Base-by-base conservation (phyloP, 2,329 filamentous ascomycete species). In the Aspergillus vadensis region DNA sequence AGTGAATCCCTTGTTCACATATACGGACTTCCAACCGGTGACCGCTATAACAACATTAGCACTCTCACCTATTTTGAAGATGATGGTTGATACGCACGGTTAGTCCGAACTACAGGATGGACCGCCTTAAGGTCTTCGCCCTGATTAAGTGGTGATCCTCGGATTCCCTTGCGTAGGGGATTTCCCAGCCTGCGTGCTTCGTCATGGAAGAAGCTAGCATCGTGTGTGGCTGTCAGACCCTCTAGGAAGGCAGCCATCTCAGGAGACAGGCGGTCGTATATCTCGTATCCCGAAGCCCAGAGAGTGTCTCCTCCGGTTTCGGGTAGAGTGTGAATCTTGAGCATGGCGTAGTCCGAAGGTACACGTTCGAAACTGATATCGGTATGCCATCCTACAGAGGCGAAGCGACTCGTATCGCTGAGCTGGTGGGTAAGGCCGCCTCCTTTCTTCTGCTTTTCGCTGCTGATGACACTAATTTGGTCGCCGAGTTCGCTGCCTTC, bases 291-390 rank as follows among this genome's bases (percentile, higher is more conserved):
- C 1, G 85, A 87, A 0, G 86, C 87, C 86, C 86, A 90, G 4
- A 90, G 80, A 0, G 87, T 88, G 70, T 88, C 84, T 44, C 85
- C 81, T 5, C 85, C 85, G 0, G 82, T 85, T 52, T 78, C 76
- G 0, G 85, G 86, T 0, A 88, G 74, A 43, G 84, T 76, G 6
- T 81, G 81, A 2, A 88, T 76, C 54, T 85, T 82, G 23, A 90
- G 76, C 6, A 84, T 79, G 0, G 86, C 81, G 66, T 90, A 90
- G 71, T 90, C 87, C 7, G 82, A 82, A 0, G 88, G 87, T 2
- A 86, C 77, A 0, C 82, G 83, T 75, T 90, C 88, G 61, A 88
- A 90, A 0, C 83, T 83, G 65, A 89, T 88, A 63, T 90, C 87
- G 0, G 82, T 83, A 65, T 85, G 82, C 82, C 81, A 79, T 66